These are phyloP conservation scores for Anisogramma anomala DNA, from an alignment of 2,329 filamentous ascomycete genomes.

Conservation along the genomic window DNA sequence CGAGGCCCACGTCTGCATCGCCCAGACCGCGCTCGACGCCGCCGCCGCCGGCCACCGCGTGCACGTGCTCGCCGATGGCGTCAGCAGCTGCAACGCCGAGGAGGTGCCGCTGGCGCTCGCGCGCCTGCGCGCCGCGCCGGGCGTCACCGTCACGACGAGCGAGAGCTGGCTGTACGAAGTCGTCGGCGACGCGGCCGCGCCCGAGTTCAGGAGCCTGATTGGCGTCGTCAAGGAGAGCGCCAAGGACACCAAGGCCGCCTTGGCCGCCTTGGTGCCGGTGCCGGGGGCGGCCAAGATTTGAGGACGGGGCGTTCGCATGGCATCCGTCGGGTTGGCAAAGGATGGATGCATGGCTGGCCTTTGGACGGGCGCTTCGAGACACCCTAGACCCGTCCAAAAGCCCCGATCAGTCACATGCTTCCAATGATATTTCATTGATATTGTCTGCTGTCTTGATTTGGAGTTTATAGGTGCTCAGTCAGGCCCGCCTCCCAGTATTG, in stretches of 20 bases:
- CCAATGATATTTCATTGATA: not conserved
- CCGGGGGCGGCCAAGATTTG: slow-evolving; percentile 36
- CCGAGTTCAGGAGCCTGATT: slow-evolving; percentile 63
- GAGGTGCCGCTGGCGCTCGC: slow-evolving; percentile 73
- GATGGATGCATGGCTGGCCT: not conserved
- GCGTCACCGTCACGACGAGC: slow-evolving; percentile 64
- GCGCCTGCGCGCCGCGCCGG: slow-evolving; percentile 61
- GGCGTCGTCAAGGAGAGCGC: slow-evolving; percentile 67
- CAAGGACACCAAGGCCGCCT: slow-evolving; percentile 54
- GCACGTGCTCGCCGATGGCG: slow-evolving; percentile 79
- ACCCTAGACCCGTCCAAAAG: not conserved
- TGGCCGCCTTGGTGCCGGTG: slow-evolving; percentile 53
- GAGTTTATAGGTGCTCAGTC: not conserved
- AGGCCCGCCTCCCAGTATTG: not conserved
- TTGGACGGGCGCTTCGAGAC: not conserved
- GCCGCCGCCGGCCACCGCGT: slow-evolving; percentile 63
- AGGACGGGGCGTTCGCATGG: not conserved
- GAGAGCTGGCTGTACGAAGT: slow-evolving; percentile 86
- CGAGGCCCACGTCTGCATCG: slow-evolving; percentile 88
- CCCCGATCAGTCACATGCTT: not conserved
- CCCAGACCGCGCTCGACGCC: slow-evolving; percentile 80
- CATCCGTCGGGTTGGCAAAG: not conserved
- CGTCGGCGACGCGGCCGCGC: slow-evolving; percentile 66
- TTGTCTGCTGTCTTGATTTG: not conserved
- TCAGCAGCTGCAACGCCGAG: slow-evolving; percentile 73